Evolutionary conservation across 2,329 filamentous ascomycete species (phyloP).

Genomic region (Berkeleyomyces basicola): DNA sequence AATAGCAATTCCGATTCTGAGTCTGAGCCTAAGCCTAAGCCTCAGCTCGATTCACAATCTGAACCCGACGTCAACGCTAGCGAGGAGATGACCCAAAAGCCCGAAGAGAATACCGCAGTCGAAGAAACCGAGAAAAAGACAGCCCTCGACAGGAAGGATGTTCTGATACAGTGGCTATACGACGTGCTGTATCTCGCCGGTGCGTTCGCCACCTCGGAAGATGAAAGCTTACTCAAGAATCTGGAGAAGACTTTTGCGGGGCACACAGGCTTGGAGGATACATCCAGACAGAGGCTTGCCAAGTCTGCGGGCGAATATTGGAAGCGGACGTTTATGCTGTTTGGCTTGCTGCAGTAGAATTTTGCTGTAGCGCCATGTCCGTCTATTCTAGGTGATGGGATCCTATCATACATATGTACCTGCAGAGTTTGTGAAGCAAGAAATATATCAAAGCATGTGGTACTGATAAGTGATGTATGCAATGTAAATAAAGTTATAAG

Average conservation of each 20-base stretch:
- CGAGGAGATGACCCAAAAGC: background rate
- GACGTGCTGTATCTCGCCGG: constrained; percentile 37
- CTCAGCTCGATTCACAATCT: background rate
- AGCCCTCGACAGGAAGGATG: constrained; percentile 21
- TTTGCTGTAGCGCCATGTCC: background rate
- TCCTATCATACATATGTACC: too few species aligned
- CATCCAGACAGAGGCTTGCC: constrained; percentile 22
- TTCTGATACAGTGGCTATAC: constrained; percentile 44
- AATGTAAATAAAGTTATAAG: constrained; percentile 4
- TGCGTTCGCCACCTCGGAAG: constrained; percentile 24
- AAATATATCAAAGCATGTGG: background rate
- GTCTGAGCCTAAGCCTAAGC: background rate
- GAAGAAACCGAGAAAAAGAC: constrained; percentile 2
- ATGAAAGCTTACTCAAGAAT: constrained; percentile 23
- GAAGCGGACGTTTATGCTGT: constrained; percentile 66
- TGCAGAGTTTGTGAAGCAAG: background rate
- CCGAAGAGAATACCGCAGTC: constrained; percentile 6
- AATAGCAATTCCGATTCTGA: background rate
- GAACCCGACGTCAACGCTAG: background rate
- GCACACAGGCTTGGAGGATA: constrained; percentile 31
- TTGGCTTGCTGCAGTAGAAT: constrained; percentile 50
- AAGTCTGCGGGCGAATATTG: constrained; percentile 62
- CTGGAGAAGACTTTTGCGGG: constrained; percentile 31
- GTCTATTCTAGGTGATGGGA: background rate
- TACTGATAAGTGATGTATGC: background rate